Evolutionary conservation across 768 basidiomycete species (phyloP).

Genomic region (Filobasidium wieringae): DNA sequence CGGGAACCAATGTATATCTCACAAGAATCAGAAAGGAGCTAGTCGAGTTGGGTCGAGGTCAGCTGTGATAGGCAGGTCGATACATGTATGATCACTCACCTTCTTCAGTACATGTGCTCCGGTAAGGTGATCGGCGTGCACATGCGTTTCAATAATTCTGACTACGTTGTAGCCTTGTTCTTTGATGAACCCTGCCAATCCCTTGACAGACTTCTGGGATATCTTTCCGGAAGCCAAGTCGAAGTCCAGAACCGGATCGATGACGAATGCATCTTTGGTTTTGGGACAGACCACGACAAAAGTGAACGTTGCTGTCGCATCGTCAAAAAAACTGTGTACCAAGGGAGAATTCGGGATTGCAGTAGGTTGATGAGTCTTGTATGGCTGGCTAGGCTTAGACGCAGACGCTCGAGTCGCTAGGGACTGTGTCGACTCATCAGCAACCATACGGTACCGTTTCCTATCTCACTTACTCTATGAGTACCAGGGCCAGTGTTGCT

Average conservation of each 20-base stretch:
- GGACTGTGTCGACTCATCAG: too few relatives aligned
- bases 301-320: constrained; percentile 22
- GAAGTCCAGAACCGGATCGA: constrained; percentile 28
- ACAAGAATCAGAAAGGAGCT: constrained; percentile 1
- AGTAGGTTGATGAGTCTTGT: constrained; percentile 9
- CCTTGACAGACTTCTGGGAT: constrained; percentile 16
- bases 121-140: constrained; percentile 30
- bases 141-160: constrained; percentile 29
- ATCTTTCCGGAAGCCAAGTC: constrained; percentile 16
- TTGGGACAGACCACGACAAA: constrained; percentile 23
- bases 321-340: constrained; percentile 27
- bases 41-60: background rate
- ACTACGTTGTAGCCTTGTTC: constrained; percentile 12
- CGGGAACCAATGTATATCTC: constrained; percentile 19
- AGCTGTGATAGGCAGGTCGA: background rate
- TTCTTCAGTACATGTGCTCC: constrained; percentile 18
- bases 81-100: constrained; percentile 4
- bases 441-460: too few relatives aligned
- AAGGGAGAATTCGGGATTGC: constrained; percentile 7
- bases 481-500: too few relatives aligned
- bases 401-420: background rate
- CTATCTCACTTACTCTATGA: too few relatives aligned
- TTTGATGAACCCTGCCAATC: constrained; percentile 16
- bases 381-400: background rate
- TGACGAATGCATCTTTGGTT: constrained; percentile 14